Conservation (phyloP, 2,329 filamentous ascomycete species). For the Thelonectria olida region DNA sequence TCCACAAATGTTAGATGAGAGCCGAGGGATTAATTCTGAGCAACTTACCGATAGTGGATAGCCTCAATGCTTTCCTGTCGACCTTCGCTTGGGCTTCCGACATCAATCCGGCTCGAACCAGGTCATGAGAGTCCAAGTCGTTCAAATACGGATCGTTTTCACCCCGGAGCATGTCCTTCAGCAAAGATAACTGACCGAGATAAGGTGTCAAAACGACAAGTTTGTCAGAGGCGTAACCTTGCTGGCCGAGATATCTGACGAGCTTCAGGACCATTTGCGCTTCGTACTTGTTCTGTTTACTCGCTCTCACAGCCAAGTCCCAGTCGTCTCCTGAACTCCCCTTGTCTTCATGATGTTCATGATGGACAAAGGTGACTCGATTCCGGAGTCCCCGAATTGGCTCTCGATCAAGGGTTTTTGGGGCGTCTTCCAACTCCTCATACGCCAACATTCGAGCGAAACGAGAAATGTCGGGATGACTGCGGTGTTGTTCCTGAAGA, state of each 20-base stretch:
- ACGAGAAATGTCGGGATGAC: conserved; percentile 72
- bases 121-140: conserved; percentile 72
- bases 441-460: conserved; percentile 69
- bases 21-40: background rate
- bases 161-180: conserved; percentile 61
- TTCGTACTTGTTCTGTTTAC: conserved; percentile 71
- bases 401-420: conserved; percentile 56
- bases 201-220: conserved; percentile 79
- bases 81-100: conserved; percentile 60
- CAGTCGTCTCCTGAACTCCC: conserved; percentile 54
- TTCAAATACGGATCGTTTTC: conserved; percentile 73
- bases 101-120: conserved; percentile 68
- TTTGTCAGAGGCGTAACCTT: conserved; percentile 72
- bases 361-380: conserved; percentile 74
- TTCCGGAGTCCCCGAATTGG: conserved; percentile 64
- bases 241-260: conserved; percentile 74
- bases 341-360: conserved; percentile 62
- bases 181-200: conserved; percentile 70
- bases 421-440: conserved; percentile 65
- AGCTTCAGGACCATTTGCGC: conserved; percentile 71
- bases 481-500: conserved; percentile 72
- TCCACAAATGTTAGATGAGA: background rate
- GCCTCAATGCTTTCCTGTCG: conserved; percentile 60
- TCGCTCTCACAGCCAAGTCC: conserved; percentile 59
- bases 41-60: conserved; percentile 75